Percentiles rank a stretch among this genome's conserved stretches.
These are phyloP conservation scores for Jaltomata sinuosa DNA, from an alignment of 257 asterid genomes.

Conservation along the genomic window DNA sequence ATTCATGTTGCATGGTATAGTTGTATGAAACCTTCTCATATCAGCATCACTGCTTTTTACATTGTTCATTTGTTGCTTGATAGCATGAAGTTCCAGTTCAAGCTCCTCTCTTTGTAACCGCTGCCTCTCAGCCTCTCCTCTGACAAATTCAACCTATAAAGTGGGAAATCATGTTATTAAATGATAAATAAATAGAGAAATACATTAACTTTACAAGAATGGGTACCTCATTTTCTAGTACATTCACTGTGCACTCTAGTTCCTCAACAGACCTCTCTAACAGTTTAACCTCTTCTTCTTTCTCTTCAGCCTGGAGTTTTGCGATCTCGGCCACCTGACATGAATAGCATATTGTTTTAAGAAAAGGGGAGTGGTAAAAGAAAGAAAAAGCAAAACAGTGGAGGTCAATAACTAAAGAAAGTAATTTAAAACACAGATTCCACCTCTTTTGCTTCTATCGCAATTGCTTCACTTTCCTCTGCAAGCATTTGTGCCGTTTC, in stretches of 20 bases:
- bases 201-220: constrained; percentile 4
- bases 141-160: constrained; percentile 64
- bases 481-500: constrained; percentile 56
- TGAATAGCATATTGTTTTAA: constrained; percentile 5
- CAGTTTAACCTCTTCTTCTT: constrained; percentile 82
- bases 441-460: constrained; percentile 85
- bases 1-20: not conserved
- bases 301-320: constrained; percentile 55
- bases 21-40: constrained; percentile 46
- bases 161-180: constrained; percentile 20
- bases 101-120: constrained; percentile 87
- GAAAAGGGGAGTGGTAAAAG: not conserved
- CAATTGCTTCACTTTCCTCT: constrained; percentile 59
- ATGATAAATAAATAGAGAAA: not conserved
- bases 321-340: constrained; percentile 50
- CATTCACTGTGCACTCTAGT: constrained; percentile 79
- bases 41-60: constrained; percentile 52
- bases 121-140: constrained; percentile 92
- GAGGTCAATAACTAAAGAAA: not conserved
- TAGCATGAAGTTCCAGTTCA: constrained; percentile 77
- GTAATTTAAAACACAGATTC: not conserved
- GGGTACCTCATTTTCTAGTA: constrained; percentile 84
- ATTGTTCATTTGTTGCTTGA: constrained; percentile 67
- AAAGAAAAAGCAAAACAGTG: not conserved
- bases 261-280: constrained; percentile 87